A percentile compares a stretch with the other conserved stretches of the same genome.
Conservation (phyloP, 192 early-diverging fungal genomes). For the Podila minutissima region DNA sequence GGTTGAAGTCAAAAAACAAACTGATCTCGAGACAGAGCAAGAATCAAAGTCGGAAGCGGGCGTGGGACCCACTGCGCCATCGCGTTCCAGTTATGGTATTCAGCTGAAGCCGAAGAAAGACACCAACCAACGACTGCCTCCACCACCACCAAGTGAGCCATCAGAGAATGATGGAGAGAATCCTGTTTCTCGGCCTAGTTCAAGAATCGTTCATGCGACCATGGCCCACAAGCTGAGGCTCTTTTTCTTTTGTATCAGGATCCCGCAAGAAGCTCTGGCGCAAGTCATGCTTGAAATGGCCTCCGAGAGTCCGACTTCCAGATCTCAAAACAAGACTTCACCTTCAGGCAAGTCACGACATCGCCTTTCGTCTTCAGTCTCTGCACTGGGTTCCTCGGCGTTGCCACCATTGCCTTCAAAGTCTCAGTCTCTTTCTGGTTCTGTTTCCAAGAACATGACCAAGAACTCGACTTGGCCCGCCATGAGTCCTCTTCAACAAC, state of each 20-base stretch:
- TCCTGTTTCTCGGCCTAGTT: not conserved
- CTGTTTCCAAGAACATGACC: slow-evolving; percentile 12
- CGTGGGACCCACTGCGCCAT: not conserved
- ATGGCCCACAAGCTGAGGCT: slow-evolving; percentile 18
- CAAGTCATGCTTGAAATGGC: slow-evolving; percentile 9
- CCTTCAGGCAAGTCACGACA: slow-evolving; percentile 21
- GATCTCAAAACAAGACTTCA: not conserved
- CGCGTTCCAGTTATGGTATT: slow-evolving; percentile 31
- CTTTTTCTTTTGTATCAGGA: slow-evolving; percentile 45
- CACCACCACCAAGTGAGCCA: not conserved
- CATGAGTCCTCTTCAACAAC: slow-evolving; percentile 1
- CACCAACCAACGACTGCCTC: not conserved
- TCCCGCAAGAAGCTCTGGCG: slow-evolving; percentile 6
- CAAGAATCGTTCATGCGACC: slow-evolving; percentile 3
- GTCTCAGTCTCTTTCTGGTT: slow-evolving; percentile 28
- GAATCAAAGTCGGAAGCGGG: slow-evolving; percentile 10
- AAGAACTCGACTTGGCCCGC: slow-evolving; percentile 19
- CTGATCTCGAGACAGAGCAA: slow-evolving; percentile 18
- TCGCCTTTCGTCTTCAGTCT: slow-evolving; percentile 41
- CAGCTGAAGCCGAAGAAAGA: slow-evolving; percentile 6
- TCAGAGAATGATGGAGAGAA: not conserved
- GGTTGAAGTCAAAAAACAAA: slow-evolving; percentile 50
- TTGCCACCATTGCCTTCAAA: slow-evolving; percentile 33
- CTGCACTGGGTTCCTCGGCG: slow-evolving; percentile 22
- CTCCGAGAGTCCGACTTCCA: not conserved